These are phyloP conservation scores for Tricholoma bakamatsutake DNA, from an alignment of 768 basidiomycete genomes.

Conservation along the genomic window DNA sequence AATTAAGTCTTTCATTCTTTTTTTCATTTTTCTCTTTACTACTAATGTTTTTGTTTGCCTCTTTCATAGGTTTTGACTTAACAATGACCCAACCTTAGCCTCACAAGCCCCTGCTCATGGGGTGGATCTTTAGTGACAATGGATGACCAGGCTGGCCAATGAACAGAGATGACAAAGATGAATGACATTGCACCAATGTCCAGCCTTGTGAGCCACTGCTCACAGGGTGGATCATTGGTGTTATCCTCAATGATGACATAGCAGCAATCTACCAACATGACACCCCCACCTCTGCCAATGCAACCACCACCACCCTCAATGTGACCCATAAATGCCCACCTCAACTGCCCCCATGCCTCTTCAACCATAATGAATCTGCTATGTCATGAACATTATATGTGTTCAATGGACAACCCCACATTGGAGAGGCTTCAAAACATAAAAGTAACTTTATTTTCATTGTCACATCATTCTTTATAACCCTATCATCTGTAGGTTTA, in stretches of 20 bases:
- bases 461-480: not conserved
- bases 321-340: not conserved
- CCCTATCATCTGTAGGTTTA: not conserved
- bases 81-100: not conserved
- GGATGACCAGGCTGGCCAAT: not conserved
- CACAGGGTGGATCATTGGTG: not conserved
- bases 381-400: not conserved
- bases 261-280: not conserved
- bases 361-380: not conserved
- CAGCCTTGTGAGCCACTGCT: not conserved
- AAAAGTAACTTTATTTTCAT: not conserved
- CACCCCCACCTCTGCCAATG: not conserved
- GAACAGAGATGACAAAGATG: not conserved
- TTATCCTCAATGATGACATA: not conserved
- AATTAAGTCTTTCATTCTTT: not conserved
- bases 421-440: too few relatives aligned
- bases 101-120: too few relatives aligned
- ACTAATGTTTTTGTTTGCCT: not conserved
- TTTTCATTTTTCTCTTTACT: not conserved
- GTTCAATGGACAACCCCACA: too few relatives aligned
- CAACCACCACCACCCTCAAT: too few relatives aligned
- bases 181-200: not conserved
- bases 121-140: not conserved
- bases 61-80: not conserved
- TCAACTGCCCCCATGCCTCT: not conserved